Base-by-base conservation (phyloP, 2,329 filamentous ascomycete species). In the Aspergillus versicolor region DNA sequence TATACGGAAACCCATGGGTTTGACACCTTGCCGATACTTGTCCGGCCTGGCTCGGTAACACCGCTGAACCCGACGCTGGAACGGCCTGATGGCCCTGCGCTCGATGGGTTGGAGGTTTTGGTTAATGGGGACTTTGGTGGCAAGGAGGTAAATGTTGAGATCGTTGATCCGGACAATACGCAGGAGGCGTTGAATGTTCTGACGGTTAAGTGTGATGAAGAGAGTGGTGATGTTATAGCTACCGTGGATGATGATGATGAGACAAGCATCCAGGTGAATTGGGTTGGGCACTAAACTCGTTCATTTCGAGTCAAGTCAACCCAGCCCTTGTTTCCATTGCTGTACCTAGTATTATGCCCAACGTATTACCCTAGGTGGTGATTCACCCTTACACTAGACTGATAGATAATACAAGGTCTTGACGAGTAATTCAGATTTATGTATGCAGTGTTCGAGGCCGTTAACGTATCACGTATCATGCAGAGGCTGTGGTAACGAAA, bases 1-100 rank as follows among this genome's bases (percentile, higher is more conserved):
- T 84, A 85, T 66, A 81, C 71, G 24, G 84, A 87, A 73, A 83
- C 72, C 54, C 85, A 87, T 62, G 77, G 73, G 2, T 87, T 87
- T 62, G 80, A 80, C 45, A 84, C 80, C 1, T 66, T 87, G 59
- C 84, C 85, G 3, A 70, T 87, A 3, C 82, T 86, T 40, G 78
- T 87, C 27, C 76, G 84, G 4, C 82, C 84, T 3, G 67, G 67
- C 2, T 66, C 67, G 1, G 67, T 68, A 17, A 73, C 67, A 3
- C 54, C 65, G 11, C 54, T 67, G 7, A 73, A 73, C 44, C 63
- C 64, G 4, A 62, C 57, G 40, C 41, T 72, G 45, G 67, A 63
- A 51, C 62, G 53, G 4, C 67, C 70, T 2, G 62, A 69, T 34
- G 67, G 61, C 45, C 67, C 70, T 61, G 61, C 68, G 12, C 41